Percentiles rank a stretch among this genome's conserved stretches.
Conservation (phyloP, 2,329 filamentous ascomycete species). For the Colletotrichum falcatum region DNA sequence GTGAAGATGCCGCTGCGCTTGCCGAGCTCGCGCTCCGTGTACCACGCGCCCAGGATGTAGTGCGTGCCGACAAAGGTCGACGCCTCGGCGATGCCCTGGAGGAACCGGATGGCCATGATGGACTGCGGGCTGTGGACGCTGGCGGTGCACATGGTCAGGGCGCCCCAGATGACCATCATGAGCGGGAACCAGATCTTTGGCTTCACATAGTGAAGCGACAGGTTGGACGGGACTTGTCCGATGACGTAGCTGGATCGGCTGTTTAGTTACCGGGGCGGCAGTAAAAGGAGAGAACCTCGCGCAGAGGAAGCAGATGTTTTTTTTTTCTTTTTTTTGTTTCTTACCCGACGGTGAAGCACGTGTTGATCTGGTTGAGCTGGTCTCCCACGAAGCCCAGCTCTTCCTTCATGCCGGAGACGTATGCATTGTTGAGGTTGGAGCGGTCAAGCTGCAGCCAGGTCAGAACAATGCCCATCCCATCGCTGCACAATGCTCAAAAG, state of each 20-base stretch:
- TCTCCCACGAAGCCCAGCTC: constrained; percentile 50
- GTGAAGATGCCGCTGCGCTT: constrained; percentile 74
- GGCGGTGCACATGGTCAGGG: constrained; percentile 72
- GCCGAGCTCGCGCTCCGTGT: constrained; percentile 70
- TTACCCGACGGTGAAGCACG: constrained; percentile 60
- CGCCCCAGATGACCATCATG: constrained; percentile 74
- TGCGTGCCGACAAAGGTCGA: constrained; percentile 57
- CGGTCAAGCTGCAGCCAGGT: constrained; percentile 34
- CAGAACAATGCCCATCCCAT: background rate
- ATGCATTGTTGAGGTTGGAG: constrained; percentile 51
- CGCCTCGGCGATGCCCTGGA: constrained; percentile 54
- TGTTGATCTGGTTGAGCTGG: constrained; percentile 64
- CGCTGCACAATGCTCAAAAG: background rate
- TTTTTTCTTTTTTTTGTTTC: no score
- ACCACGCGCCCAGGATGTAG: constrained; percentile 66
- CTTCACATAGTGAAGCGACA: constrained; percentile 72
- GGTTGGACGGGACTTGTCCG: constrained; percentile 71
- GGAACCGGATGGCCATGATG: constrained; percentile 63
- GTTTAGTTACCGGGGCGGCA: background rate
- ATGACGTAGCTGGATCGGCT: constrained; percentile 53
- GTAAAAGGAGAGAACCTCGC: accelerated
- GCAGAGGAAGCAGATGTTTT: background rate
- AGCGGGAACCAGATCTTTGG: constrained; percentile 73
- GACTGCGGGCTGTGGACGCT: constrained; percentile 61
- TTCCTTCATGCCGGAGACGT: constrained; percentile 55